phyloP scores from a whole-genome alignment of 1,284 basidiomycete species.

The Wolfiporia cocos region DNA sequence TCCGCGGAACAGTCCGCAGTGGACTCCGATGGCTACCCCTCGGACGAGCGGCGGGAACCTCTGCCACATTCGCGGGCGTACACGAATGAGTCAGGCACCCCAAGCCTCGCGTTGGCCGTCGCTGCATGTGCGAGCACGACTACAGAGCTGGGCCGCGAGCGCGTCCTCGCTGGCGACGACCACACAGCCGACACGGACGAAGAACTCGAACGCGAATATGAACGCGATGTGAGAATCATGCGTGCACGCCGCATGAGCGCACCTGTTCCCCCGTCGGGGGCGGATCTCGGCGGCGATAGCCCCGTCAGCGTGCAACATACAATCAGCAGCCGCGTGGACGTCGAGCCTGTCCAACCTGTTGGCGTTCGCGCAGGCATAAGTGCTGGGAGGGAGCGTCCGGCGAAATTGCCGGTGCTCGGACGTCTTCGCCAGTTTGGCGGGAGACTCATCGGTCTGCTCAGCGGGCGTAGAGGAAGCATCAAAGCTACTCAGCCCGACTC shows the following conservation, averaged over 20 bases:
- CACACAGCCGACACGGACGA: neutral
- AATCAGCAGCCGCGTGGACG: no score
- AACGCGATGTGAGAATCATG: no score
- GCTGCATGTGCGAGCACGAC: neutral
- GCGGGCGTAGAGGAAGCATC: neutral
- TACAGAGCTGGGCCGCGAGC: neutral
- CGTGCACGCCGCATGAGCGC: slow-evolving; percentile 3
- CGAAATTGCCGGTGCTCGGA: slow-evolving; percentile 7
- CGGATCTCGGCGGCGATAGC: no score
- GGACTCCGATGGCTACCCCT: neutral
- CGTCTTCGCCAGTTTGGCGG: slow-evolving; percentile 23
- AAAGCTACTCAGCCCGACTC: neutral
- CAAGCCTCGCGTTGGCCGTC: slow-evolving; percentile 2
- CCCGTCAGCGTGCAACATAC: slow-evolving; percentile 7
- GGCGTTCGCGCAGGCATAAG: neutral
- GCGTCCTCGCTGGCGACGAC: no score
- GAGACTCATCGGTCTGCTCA: slow-evolving; percentile 23
- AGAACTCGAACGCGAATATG: no score
- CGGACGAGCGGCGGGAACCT: neutral
- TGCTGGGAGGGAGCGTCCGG: neutral
- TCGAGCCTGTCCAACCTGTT: slow-evolving; percentile 9
- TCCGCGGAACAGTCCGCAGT: no score
- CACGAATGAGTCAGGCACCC: slow-evolving; percentile 5
- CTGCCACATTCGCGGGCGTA: neutral
- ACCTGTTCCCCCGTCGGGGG: neutral